Base-by-base conservation (phyloP, 345 rosid species). In the Noccaea bulbosa region DNA sequence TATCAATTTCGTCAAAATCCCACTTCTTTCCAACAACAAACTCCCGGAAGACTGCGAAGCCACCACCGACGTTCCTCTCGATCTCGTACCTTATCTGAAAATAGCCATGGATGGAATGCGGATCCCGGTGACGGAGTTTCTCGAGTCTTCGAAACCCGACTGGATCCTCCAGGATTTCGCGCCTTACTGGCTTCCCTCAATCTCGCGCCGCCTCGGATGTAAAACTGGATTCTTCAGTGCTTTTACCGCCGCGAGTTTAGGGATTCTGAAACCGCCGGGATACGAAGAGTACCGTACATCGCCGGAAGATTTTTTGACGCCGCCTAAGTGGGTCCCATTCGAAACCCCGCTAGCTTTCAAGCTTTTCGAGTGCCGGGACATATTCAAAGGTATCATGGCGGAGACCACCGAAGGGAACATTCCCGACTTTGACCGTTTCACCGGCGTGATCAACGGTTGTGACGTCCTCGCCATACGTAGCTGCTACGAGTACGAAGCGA, bases 401-500 rank as follows among this genome's bases (percentile, higher is more conserved):
- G 71, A 73, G 15, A 35, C 79, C 0, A 45, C 48, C 6, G 74
- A 58, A 12, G 78, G 78, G 6, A 78, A 78, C 2, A 70, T 73
- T 1, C 34, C 79, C 2, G 85, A 82, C 40, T 0, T 30, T 9
- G 32, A 70, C 22, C 81, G 89, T 32, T 3, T 50, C 1, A 53
- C 41, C 6, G 33, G 53, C 6, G 58, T 67, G 0, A 5, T 71
- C 9, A 69, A 67, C 27, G 57, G 65, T 0, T 76, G 82, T 47
- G 88, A 86, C 14, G 38, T 63, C 11, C 56, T 86, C 8, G 50
- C 39, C n/a, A 9, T 81, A 4, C 72, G 86, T 7, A 87, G 87
- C 77, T 79, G 83, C 8, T 70, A 64, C 7, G 92, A 85, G 76
- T 44, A 80, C 11, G 92, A 89, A 44, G 75, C 71, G 0, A 80